Base-by-base conservation (phyloP, 441 rosid species). In the Populus hybrid region DNA sequence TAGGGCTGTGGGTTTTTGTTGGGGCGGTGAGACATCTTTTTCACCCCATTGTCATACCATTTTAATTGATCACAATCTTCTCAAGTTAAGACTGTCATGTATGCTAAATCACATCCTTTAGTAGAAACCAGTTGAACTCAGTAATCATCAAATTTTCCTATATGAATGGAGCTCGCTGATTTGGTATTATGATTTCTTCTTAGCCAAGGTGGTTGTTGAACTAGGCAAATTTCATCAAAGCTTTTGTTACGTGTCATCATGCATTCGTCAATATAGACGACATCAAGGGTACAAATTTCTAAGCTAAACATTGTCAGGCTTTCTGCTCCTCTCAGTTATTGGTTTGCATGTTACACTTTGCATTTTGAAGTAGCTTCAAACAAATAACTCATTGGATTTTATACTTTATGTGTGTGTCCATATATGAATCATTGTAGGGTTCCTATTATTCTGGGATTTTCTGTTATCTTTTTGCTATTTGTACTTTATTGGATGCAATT, bases 151-250 rank as follows among this genome's bases (percentile, higher is more conserved):
- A 16, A 4, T 61, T 73, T 54, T 11, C 14, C 35, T 12, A 36
- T 63, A 74, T 70, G 18, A 4, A 11, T 66, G 23, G 9, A 34
- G 36, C 72, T 50, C 30, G 11, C 67, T 69, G 46, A 57, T 57
- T 57, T 26, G 64, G 10, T 64, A 10, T 76, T 73, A 61, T 73
- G 75, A 20, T 20, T 74, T 75, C 67, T 69, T 80, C 67, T 73
- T 87, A 92, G 94, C 94, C 74, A 95, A 92, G 85, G 89, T 90
- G 72, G 96, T 92, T 10, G 96, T 85, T 75, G 90, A 85, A 74
- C 80, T 95, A 61, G 90, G 89, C 12, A 93, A 88, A 89, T 23
- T 85, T 85, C 81, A 85, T 92, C 77, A 87, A 87, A 77, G 97
- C 97, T 32, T 88, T 86, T 74, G 93, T 89, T 61, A 69, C 93